Percentiles rank a stretch among this genome's conserved stretches.
Evolutionary conservation across 345 rosid genomes (phyloP).

Genomic region (Eucalyptus paniculata): DNA sequence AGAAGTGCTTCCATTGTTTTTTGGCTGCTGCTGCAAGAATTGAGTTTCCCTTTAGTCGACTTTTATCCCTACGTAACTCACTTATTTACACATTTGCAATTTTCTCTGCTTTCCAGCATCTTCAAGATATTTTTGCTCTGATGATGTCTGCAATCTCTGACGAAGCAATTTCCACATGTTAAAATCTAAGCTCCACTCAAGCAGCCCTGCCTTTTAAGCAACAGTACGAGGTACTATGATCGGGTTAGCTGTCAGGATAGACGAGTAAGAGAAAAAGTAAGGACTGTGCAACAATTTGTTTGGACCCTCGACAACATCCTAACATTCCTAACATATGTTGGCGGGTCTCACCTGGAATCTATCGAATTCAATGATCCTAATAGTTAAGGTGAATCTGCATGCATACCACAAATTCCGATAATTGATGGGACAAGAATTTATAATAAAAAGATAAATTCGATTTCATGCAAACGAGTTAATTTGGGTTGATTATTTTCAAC

Average conservation of each 20-base stretch:
- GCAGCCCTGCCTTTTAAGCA: not conserved
- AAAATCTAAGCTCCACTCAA: not conserved
- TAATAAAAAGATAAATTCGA: not conserved
- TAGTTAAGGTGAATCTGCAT: not conserved
- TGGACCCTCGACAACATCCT: not conserved
- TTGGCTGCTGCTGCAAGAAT: not conserved
- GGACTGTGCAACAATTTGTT: not conserved
- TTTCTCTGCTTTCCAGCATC: not conserved
- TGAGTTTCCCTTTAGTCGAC: not conserved
- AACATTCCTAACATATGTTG: not conserved
- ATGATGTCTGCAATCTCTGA: not conserved
- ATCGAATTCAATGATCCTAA: not conserved
- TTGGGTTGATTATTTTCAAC: no score
- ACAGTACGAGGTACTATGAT: not conserved
- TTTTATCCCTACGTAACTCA: not conserved
- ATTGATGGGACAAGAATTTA: not conserved
- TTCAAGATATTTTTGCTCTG: not conserved
- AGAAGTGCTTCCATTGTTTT: not conserved
- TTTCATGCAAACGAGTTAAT: not conserved
- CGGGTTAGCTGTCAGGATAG: not conserved
- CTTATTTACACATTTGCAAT: not conserved
- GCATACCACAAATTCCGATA: not conserved
- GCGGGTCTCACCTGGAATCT: not conserved
- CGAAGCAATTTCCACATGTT: not conserved
- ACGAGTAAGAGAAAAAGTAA: not conserved